Evolutionary conservation across 1,139 yeast species (phyloP).

Genomic region (Candida albicans): DNA sequence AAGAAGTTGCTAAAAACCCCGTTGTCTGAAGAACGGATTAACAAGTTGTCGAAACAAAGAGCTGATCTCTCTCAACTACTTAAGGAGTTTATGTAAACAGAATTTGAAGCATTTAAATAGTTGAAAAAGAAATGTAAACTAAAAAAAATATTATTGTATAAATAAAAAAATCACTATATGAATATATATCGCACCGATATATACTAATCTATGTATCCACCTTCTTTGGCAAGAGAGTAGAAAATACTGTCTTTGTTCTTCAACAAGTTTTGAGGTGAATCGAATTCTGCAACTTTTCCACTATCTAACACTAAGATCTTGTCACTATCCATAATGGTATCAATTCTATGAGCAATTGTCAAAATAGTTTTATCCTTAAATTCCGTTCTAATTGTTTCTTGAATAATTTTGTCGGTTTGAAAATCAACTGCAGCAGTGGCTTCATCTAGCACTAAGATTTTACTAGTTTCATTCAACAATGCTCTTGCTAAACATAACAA

Average conservation of each 20-base stretch:
- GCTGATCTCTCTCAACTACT: conserved; percentile 21
- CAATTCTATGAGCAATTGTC: conserved; percentile 82
- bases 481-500: conserved; percentile 76
- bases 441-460: conserved; percentile 71
- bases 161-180: not conserved
- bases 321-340: conserved; percentile 80
- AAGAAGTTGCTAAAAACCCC: conserved; percentile 36
- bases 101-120: conserved; percentile 1
- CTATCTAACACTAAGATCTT: conserved; percentile 66
- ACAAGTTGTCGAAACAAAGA: conserved; percentile 35
- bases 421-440: conserved; percentile 88
- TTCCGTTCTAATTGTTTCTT: conserved; percentile 66
- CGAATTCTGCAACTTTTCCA: conserved; percentile 73
- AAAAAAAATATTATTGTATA: not conserved
- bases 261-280: conserved; percentile 37
- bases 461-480: conserved; percentile 53
- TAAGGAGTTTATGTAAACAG: conserved; percentile 1
- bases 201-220: conserved; percentile 18
- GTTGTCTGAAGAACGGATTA: conserved; percentile 29
- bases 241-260: conserved; percentile 25
- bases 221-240: conserved; percentile 34
- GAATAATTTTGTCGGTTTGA: conserved; percentile 74
- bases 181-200: not conserved
- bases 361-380: conserved; percentile 69
- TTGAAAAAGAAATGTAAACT: not conserved